Evolutionary conservation across 2,329 filamentous ascomycete species (phyloP), one percentile per base, ranked within the genome.

Genomic region (Penicillium sp.): DNA sequence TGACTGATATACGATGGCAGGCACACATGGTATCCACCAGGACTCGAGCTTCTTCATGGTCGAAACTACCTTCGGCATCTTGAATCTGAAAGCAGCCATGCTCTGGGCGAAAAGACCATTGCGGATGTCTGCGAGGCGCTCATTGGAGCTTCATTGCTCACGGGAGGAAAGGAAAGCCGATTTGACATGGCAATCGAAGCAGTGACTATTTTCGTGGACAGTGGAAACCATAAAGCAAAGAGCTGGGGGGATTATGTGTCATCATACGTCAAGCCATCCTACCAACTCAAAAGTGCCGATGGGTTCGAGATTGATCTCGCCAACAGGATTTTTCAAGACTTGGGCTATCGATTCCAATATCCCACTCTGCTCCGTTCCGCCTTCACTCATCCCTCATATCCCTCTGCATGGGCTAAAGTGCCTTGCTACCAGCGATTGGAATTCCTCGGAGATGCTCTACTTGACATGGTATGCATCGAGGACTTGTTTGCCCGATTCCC

Each of bases 71-170:
- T 81, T 58, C 79, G 77, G 52, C 80, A 77, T 56, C 79, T 74
- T 21, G 65, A 61, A 6, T 62, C 67, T 2, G 69, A 75, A 44
- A 61, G 65, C 27, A 82, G 76, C 10, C 93, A 97, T 68, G 78
- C 77, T 0, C 82, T 99, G 2, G 88, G 87, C 0, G 90, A 96
- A 74, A 99, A 99, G 78, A 89, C 90, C 1, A 88, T 96, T 67
- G 93, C 95, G 3, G 95, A 98, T 73, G 92, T 98, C 0, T 96
- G 91, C 59, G 95, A 98, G 71, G 93, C 95, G 0, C 77, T 97
- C 55, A 98, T 99, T 48, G 95, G 93, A 6, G 95, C 93, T 2
- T 89, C 93, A 0, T 79, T 86, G 49, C 87, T 88, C 42, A 77
- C 82, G 7, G 77, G 83, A 51, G 80, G 84, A 39, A 66, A 74